Conservation (phyloP, 495 filamentous ascomycete species). For the Neurospora africana region DNA sequence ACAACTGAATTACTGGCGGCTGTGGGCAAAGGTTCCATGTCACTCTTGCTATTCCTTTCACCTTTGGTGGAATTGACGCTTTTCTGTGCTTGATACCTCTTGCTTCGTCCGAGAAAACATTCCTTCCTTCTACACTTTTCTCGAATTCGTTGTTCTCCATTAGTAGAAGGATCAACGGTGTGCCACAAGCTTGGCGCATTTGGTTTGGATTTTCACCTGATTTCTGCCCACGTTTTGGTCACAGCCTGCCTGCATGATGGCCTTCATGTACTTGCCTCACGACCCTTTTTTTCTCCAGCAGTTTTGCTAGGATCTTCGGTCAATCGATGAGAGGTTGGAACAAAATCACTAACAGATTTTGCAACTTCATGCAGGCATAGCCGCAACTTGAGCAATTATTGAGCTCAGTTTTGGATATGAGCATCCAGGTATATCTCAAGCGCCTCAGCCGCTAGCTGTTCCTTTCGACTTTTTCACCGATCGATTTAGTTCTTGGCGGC, state of each 20-base stretch:
- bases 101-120: not conserved
- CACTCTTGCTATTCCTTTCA: not conserved
- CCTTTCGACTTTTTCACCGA: not conserved
- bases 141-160: not conserved
- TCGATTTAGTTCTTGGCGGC: not conserved
- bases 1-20: too few relatives aligned
- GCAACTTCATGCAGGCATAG: not conserved
- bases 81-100: not conserved
- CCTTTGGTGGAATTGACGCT: not conserved
- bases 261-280: not conserved
- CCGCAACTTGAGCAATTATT: not conserved
- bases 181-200: not conserved
- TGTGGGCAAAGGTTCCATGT: not conserved
- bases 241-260: not conserved
- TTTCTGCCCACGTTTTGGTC: not conserved
- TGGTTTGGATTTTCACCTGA: not conserved
- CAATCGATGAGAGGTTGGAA: not conserved
- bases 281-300: not conserved
- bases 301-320: not conserved
- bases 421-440: not conserved
- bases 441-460: not conserved
- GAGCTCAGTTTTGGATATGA: not conserved
- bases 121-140: not conserved
- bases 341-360: not conserved
- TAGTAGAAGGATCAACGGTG: not conserved